These are phyloP conservation scores for Beverwykella pulmonaria DNA, from an alignment of 495 filamentous ascomycete genomes.

Conservation along the genomic window DNA sequence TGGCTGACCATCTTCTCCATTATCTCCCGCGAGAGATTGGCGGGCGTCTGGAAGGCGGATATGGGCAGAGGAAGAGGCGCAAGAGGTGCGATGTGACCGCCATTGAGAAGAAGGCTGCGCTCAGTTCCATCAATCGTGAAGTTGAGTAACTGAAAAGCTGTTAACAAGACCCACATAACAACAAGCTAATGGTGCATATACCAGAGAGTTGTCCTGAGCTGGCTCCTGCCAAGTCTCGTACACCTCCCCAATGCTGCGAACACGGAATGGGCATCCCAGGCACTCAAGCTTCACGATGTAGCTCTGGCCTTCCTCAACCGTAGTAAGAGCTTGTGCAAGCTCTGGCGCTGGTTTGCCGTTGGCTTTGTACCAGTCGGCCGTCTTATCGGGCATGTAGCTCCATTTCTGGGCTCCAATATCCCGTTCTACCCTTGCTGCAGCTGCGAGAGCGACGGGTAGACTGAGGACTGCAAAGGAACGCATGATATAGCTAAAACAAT, in stretches of 20 bases:
- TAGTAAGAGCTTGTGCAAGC: constrained; percentile 18
- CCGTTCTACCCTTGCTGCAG: background rate
- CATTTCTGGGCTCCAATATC: constrained; percentile 15
- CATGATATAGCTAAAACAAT: background rate
- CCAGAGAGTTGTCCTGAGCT: constrained; percentile 28
- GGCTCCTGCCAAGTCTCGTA: constrained; percentile 23
- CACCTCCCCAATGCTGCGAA: background rate
- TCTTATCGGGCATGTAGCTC: constrained; percentile 26
- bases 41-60: constrained; percentile 19
- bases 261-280: constrained; percentile 29
- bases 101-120: constrained; percentile 23
- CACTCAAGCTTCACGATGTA: constrained; percentile 31
- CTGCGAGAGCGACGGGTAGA: constrained; percentile 1
- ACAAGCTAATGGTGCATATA: background rate
- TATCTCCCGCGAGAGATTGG: constrained; percentile 12
- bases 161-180: background rate
- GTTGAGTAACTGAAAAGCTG: constrained; percentile 18
- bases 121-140: constrained; percentile 19
- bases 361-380: constrained; percentile 24
- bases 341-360: constrained; percentile 6
- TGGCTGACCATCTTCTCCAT: constrained; percentile 24
- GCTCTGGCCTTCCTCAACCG: constrained; percentile 14
- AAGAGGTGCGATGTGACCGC: constrained; percentile 12
- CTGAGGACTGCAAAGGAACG: background rate
- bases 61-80: constrained; percentile 7